Percentiles rank a stretch among this genome's conserved stretches.
phyloP scores from a whole-genome alignment of 129 eudicot genomes.

The Centaurea solstitialis region DNA sequence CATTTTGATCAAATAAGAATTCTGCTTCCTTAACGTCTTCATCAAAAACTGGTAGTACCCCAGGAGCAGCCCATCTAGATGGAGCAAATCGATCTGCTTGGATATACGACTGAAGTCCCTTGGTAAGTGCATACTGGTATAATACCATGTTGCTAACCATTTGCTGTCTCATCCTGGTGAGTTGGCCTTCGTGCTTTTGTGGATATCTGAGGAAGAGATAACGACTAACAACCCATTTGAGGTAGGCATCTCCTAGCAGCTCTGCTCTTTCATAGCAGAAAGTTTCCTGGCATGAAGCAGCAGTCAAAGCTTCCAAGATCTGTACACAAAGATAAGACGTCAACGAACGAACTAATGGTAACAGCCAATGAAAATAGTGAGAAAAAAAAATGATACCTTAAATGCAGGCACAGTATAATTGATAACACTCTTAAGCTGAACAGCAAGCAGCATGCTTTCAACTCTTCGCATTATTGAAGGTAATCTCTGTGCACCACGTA shows the following conservation, averaged over 20 bases:
- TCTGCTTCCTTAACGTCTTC: conserved; percentile 81
- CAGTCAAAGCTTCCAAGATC: conserved; percentile 99
- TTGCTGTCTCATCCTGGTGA: conserved; percentile 97
- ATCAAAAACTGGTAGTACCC: conserved; percentile 93
- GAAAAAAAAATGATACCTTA: conserved; percentile 45
- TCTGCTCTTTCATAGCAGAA: conserved; percentile 99
- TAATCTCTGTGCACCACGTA: conserved; percentile 95
- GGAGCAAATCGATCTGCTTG: conserved; percentile 99
- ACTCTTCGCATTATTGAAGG: conserved; percentile 98
- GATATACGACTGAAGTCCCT: conserved; percentile 91
- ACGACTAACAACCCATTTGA: conserved; percentile 98
- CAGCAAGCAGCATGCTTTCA: conserved; percentile 97
- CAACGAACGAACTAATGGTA: neutral
- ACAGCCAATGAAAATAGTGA: neutral
- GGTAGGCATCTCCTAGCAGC: conserved; percentile 95
- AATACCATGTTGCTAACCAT: conserved; percentile 97
- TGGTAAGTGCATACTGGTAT: conserved; percentile 77
- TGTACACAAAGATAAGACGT: conserved; percentile 32
- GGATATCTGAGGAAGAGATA: conserved; percentile 91
- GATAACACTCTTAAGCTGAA: conserved; percentile 79
- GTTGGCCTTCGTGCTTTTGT: conserved; percentile 98
- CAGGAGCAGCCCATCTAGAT: conserved; percentile 99
- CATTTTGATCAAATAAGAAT: conserved; percentile 58
- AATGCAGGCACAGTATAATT: conserved; percentile 68
- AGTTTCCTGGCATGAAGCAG: conserved; percentile 99